Evolutionary conservation across 176 grass and related monocot species (phyloP).

Genomic region (Rhipidocladum racemiflorum): DNA sequence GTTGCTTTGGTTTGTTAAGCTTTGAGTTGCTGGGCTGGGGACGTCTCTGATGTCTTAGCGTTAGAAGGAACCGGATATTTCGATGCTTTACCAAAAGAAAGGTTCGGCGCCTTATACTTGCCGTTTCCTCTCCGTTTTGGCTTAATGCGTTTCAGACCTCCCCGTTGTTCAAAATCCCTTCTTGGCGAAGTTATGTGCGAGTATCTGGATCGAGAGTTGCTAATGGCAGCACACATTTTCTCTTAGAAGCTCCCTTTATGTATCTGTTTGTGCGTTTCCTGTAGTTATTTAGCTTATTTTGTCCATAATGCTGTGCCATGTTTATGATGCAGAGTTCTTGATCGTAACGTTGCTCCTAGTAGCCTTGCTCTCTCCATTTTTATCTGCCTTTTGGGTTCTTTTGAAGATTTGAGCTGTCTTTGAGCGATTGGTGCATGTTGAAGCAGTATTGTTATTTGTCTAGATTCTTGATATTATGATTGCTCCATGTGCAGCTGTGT

Average conservation of each 20-base stretch:
- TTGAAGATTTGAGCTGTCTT: neutral
- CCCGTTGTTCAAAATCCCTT: neutral
- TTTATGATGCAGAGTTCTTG: neutral
- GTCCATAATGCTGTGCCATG: neutral
- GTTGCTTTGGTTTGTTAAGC: neutral
- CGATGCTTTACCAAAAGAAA: neutral
- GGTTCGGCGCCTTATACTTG: neutral
- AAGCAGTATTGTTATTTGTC: neutral
- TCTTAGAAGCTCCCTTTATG: neutral
- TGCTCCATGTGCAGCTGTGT: neutral
- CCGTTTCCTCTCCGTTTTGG: slow-evolving; percentile 12
- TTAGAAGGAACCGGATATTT: neutral
- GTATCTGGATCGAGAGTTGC: neutral
- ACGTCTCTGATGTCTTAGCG: slow-evolving; percentile 11
- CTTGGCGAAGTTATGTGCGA: neutral
- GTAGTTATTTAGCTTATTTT: neutral
- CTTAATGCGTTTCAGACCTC: neutral
- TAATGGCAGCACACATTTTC: neutral
- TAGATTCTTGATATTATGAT: neutral
- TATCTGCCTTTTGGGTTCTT: neutral
- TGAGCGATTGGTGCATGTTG: neutral
- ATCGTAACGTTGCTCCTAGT: neutral
- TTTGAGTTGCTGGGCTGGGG: neutral
- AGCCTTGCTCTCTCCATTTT: neutral
- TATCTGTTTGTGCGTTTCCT: neutral